Percentiles rank a stretch among this genome's conserved stretches.
These are phyloP conservation scores for Leccinum subgranulosum DNA, from an alignment of 768 basidiomycete species.

Conservation along the genomic window DNA sequence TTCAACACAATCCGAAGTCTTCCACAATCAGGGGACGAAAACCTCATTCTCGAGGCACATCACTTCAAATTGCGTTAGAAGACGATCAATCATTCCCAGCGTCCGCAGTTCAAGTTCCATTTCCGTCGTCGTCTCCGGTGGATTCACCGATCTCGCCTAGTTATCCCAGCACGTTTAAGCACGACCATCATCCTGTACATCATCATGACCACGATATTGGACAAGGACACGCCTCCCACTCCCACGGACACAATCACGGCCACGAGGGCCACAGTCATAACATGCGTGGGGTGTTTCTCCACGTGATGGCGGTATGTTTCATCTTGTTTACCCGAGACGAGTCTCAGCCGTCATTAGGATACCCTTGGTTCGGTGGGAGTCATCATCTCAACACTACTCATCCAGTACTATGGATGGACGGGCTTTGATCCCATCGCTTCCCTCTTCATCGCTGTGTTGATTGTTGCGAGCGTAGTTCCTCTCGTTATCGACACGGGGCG, in stretches of 20 bases:
- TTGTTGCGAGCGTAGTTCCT: constrained; percentile 93
- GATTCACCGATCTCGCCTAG: constrained; percentile 63
- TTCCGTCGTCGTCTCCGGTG: constrained; percentile 25
- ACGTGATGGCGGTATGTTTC: constrained; percentile 84
- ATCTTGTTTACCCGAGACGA: background rate
- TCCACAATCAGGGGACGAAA: constrained; percentile 29
- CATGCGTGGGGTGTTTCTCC: constrained; percentile 98
- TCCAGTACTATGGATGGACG: constrained; percentile 96
- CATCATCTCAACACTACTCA: constrained; percentile 93
- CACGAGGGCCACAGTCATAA: constrained; percentile 94
- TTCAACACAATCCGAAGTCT: constrained; percentile 4
- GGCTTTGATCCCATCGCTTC: constrained; percentile 98
- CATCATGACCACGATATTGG: constrained; percentile 13
- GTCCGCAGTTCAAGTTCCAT: constrained; percentile 21
- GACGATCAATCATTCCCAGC: constrained; percentile 18
- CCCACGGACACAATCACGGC: constrained; percentile 49
- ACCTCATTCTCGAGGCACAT: constrained; percentile 39
- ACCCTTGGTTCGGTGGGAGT: constrained; percentile 97
- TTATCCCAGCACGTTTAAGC: constrained; percentile 50
- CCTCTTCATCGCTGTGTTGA: constrained; percentile 91
- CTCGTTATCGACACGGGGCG: constrained; percentile 92
- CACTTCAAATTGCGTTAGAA: constrained; percentile 36
- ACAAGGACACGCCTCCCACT: constrained; percentile 46
- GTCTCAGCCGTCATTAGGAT: constrained; percentile 49
- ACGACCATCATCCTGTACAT: constrained; percentile 42